Base-by-base conservation (phyloP, 306 rosid species). In the Pterocarpus macrocarpus region DNA sequence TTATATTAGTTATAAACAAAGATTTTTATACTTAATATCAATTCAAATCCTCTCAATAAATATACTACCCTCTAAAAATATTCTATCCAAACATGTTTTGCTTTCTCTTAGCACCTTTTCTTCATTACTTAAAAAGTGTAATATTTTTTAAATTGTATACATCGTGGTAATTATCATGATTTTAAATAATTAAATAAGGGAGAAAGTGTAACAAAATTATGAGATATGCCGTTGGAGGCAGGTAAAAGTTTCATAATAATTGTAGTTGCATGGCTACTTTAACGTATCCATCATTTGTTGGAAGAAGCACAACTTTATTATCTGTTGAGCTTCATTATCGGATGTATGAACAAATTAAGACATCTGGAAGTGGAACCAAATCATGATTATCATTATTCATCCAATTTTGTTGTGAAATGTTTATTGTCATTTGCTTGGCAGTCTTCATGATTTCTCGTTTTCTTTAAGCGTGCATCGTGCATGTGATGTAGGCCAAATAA, bases 231-330 rank as follows among this genome's bases (percentile, higher is more conserved):
- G 13, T 30, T 3, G 5, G 67, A 17, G 39, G 8, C 16, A 33
- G 67, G 67, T 14, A 64, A 64, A 64, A 64, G 70, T 64, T 64
- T n/a, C 28, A 36, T 38, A 43, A 38, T 36, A 64, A 64, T 64
- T 15, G 8, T 16, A 57, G 55, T 11, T 75, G 61, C 80, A 62
- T 43, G 70, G 70, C 4, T 58, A 12, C 79, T 61, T 61, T 44
- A 75, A 44, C 80, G 35, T 61, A 64, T 16, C 52, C 64, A 53
- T 69, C 33, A 68, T 17, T 11, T 9, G 44, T 43, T 58, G 44
- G 65, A 66, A 78, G 13, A 11, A 17, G 28, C 15, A 52, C 5
- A 39, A 55, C 57, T 65, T 55, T 56, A 32, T 17, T 43, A 32
- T 10, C 16, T 69, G 33, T 56, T 68, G 45, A 11, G 9, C 77